Percentiles rank a stretch among this genome's conserved stretches.
These are phyloP conservation scores for Onygena corvina DNA, from an alignment of 2,329 filamentous ascomycete genomes.

Conservation along the genomic window DNA sequence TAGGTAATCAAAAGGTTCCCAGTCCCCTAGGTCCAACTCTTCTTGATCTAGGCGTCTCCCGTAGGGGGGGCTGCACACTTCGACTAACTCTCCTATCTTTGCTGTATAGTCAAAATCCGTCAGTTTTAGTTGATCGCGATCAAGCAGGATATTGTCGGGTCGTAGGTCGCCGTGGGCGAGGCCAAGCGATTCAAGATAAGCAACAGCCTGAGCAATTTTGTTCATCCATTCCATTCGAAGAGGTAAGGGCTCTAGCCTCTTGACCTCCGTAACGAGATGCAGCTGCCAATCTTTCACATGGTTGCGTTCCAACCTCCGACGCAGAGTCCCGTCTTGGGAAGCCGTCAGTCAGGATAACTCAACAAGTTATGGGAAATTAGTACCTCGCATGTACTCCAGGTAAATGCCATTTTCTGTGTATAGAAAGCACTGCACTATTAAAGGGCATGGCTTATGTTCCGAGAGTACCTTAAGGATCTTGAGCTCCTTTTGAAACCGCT, in stretches of 20 bases:
- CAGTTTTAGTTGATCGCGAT: constrained; percentile 21
- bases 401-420: constrained; percentile 19
- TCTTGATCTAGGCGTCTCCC: constrained; percentile 19
- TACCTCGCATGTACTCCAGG: constrained; percentile 24
- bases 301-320: constrained; percentile 20
- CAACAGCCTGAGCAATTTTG: constrained; percentile 22
- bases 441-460: constrained; percentile 17
- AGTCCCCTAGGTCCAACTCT: constrained; percentile 10
- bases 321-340: constrained; percentile 19
- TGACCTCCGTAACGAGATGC: constrained; percentile 19
- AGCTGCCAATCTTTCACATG: constrained; percentile 18
- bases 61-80: constrained; percentile 21
- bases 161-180: constrained; percentile 25
- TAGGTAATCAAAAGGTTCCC: constrained; percentile 19
- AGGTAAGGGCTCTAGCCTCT: constrained; percentile 20
- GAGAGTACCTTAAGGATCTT: constrained; percentile 20
- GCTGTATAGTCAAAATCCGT: constrained; percentile 23
- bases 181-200: constrained; percentile 25
- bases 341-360: constrained; percentile 14
- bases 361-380: not conserved
- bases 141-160: constrained; percentile 24
- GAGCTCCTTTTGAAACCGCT: constrained; percentile 20
- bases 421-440: constrained; percentile 20
- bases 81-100: constrained; percentile 19
- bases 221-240: constrained; percentile 25